Percentiles rank a stretch among this genome's conserved stretches.
These are phyloP conservation scores for Pichiaceae sp. DNA, from an alignment of 1,139 yeast species.

Conservation along the genomic window DNA sequence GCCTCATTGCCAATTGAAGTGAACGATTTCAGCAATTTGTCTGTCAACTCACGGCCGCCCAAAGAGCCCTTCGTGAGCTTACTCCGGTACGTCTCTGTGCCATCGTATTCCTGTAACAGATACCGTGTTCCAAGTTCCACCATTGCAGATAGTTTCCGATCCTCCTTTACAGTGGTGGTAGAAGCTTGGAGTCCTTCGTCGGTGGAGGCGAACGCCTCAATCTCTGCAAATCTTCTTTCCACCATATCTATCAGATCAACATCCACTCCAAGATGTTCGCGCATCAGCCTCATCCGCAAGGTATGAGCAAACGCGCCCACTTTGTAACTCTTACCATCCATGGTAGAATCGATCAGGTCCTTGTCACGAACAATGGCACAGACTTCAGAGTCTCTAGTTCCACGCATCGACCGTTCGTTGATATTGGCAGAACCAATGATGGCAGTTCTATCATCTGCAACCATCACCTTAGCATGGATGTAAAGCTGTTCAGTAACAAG, in stretches of 20 bases:
- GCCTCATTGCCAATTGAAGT: conserved; percentile 22
- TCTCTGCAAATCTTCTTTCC: conserved; percentile 61
- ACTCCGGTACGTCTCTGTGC: conserved; percentile 20
- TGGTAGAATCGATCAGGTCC: conserved; percentile 59
- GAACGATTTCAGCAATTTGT: conserved; percentile 41
- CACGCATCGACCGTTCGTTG: conserved; percentile 92
- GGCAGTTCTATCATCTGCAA: conserved; percentile 91
- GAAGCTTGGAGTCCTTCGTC: conserved; percentile 35
- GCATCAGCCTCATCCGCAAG: conserved; percentile 81
- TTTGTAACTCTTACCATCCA: conserved; percentile 74
- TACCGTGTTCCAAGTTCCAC: conserved; percentile 69
- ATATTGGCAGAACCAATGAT: conserved; percentile 96
- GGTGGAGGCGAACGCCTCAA: conserved; percentile 48
- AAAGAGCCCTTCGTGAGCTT: conserved; percentile 2
- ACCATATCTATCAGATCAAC: conserved; percentile 81
- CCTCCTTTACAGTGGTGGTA: conserved; percentile 23
- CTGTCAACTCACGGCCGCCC: conserved; percentile 11
- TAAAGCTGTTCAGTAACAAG: conserved; percentile 87
- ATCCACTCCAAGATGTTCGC: conserved; percentile 93
- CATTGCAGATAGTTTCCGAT: conserved; percentile 48
- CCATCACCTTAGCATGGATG: conserved; percentile 85
- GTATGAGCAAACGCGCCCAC: conserved; percentile 91
- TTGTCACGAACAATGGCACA: conserved; percentile 84
- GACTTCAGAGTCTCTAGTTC: conserved; percentile 87
- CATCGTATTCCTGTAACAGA: conserved; percentile 38